Base-by-base conservation (phyloP, 2,329 filamentous ascomycete genomes). In the Nigrospora osmanthi region DNA sequence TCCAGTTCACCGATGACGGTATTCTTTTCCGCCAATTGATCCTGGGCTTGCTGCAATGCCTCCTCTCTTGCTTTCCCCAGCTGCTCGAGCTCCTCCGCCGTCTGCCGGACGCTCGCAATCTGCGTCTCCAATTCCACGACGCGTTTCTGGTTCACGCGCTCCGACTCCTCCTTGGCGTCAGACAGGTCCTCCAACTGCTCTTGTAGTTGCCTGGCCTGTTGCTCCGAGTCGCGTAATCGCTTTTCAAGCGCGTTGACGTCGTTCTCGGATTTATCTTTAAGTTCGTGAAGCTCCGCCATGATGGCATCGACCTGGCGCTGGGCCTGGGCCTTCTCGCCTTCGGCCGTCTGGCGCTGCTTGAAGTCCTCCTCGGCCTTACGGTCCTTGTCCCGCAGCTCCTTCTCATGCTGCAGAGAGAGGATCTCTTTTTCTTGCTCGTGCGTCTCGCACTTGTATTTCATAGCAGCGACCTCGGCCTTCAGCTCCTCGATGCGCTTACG, bases 351-450 rank as follows among this genome's bases (percentile, higher is more conserved):
- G 38, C 76, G 75, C 38, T 72, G 72, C 56, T 87, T 84, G 58
- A 87, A 89, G 58, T 95, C 90, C 10, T 87, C 83, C 56, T 96
- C 89, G n/a, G 87, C 85, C 50, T 85, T 86, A 40, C 83, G 75
- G 52, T 87, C 83, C 2, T 84, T 75, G 45, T 95, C 89, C 49
- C 91, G 81, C 17, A 95, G 65, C 57, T 95, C 91, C 55, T 87
- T 86, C 52, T 89, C 85, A 54, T 93, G 86, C 49, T 88, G 83
- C 14, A 95, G 73, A 11, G 81, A 75, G 40, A 82, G 72, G 56
- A 96, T 78, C 47, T 95, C 89, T 54, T 87, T 84, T 58, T 97
- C 91, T 54, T 95, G 88, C 56, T 91, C 90, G 43, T 87, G 71
- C 15, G 87, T 91, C 57, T 89, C 87, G 52, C 95, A 75, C 47